These are phyloP conservation scores for Periconia digitata DNA, from an alignment of 2,329 filamentous ascomycete genomes.

Conservation along the genomic window DNA sequence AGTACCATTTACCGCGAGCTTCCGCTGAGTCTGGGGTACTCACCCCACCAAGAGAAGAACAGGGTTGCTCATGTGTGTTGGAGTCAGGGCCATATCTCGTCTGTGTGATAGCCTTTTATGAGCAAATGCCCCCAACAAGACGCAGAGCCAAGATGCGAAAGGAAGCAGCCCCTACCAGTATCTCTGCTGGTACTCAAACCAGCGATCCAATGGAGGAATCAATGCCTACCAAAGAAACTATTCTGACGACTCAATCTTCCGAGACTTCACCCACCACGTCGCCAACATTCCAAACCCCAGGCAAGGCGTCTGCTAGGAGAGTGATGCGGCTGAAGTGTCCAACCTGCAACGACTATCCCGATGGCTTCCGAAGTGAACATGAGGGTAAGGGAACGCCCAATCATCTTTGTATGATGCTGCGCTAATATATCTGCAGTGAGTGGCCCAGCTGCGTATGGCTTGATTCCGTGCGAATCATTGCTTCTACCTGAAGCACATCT, in stretches of 20 bases:
- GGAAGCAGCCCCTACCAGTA: conserved; percentile 26
- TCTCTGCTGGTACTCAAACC: conserved; percentile 22
- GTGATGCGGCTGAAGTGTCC: conserved; percentile 54
- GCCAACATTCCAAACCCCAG: conserved; percentile 30
- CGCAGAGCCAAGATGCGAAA: conserved; percentile 40
- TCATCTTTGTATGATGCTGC: background rate
- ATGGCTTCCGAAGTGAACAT: conserved; percentile 83
- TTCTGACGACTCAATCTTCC: conserved; percentile 29
- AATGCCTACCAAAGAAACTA: conserved; percentile 29
- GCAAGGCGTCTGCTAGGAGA: conserved; percentile 35
- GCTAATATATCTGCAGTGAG: background rate
- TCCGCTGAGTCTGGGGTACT: conserved; percentile 27
- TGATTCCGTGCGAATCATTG: background rate
- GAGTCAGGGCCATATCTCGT: conserved; percentile 10
- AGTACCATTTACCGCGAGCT: conserved; percentile 24
- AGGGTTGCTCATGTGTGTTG: conserved; percentile 21
- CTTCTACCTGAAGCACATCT: background rate
- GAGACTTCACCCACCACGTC: conserved; percentile 33
- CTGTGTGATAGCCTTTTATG: conserved; percentile 15
- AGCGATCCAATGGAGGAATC: conserved; percentile 25
- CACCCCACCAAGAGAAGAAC: conserved; percentile 35
- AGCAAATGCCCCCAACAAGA: conserved; percentile 37
- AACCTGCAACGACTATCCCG: conserved; percentile 70
- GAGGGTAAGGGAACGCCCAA: conserved; percentile 49
- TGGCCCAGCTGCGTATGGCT: background rate